Base-by-base conservation (phyloP, 2,329 filamentous ascomycete species). In the Macrophomina tecta region DNA sequence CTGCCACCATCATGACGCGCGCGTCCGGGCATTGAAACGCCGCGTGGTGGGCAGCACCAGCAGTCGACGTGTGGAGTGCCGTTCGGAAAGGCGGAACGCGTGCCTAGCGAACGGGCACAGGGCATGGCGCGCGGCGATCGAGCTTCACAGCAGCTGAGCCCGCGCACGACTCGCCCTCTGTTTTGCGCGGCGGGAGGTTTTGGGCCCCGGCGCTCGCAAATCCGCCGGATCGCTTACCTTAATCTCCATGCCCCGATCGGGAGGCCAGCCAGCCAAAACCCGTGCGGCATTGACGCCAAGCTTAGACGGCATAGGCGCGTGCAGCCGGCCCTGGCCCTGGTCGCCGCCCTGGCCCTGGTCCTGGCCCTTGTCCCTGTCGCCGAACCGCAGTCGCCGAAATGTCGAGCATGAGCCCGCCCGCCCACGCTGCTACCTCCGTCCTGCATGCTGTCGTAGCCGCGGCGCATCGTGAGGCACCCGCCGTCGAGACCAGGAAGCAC, bases 201-300 rank as follows among this genome's bases (percentile, higher is more conserved):
- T 32, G 40, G 56, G 40, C 56, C 40, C 40, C 40, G 34, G 40
- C 52, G 18, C 52, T 36, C 45, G 48, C 23, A 64, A 64, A 53
- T 53, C 46, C 61, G 61, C 61, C 61, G 48, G 49, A 64, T 64
- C 61, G 61, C 61, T 52, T 32, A 52, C 61, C 61, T 64, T 64
- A 64, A 64, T 64, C 53, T 64, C 48, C 61, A 64, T 53, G 48
- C 46, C 61, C 53, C 61, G 48, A 64, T 64, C 61, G 32, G 46
- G 61, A 64, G 18, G 28, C 61, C 61, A 64, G 61, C 58, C 58
- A 62, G 58, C 58, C 58, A 51, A 38, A 49, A 62, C 23, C 30
- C 23, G 58, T 38, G 28, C 58, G 32, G 58, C 61, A 64, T 64
- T 64, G 61, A 64, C 61, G 49, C 61, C 61, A 64, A 64, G 61